Base-by-base conservation (phyloP, 176 grass and related monocot species). In the Oryza brachyantha region DNA sequence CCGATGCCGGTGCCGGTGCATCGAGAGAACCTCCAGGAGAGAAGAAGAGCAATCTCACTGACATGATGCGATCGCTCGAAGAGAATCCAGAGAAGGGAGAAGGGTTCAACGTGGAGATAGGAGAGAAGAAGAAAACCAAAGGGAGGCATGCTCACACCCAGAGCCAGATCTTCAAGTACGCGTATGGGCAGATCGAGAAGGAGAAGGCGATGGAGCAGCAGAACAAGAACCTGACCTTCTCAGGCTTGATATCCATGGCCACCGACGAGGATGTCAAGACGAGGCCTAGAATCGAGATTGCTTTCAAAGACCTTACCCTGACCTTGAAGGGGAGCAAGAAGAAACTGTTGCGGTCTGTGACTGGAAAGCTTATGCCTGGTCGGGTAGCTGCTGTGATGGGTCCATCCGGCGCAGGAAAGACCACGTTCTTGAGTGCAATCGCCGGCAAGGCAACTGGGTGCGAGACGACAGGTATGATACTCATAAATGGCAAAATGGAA, bases 111-210 rank as follows among this genome's bases (percentile, higher is more conserved):
- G 32, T 89, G 48, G 85, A 90, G 8, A 82, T 86, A 39, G 91
- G 94, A 76, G 94, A 89, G 25, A 91, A 93, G 32, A 87, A 93
- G 77, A 97, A 93, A 66, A 71, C 85, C 3, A 93, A 79, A 80
- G 86, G 83, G 10, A 93, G 82, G 65, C 83, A 88, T 59, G 92
- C 92, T 26, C 94, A 97, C 37, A 91, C 94, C 5, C 84, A 85
- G 77, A 97, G 90, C 80, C 94, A 97, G 76, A 93, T 97, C 22
- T 97, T 97, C 80, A 87, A 93, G 79, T 97, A 97, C 46, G 94
- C 94, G 24, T 97, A 97, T 58, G 94, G 94, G 11, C 84, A 97
- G 57, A 93, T 97, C 25, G 94, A 97, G 72, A 97, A 88, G 88
- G 94, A 97, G 36, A 97, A 97, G 70, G 88, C 88, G 28, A 77